Conservation (phyloP, 2,329 filamentous ascomycete genomes). For the Chrysoporthe puriensis region DNA sequence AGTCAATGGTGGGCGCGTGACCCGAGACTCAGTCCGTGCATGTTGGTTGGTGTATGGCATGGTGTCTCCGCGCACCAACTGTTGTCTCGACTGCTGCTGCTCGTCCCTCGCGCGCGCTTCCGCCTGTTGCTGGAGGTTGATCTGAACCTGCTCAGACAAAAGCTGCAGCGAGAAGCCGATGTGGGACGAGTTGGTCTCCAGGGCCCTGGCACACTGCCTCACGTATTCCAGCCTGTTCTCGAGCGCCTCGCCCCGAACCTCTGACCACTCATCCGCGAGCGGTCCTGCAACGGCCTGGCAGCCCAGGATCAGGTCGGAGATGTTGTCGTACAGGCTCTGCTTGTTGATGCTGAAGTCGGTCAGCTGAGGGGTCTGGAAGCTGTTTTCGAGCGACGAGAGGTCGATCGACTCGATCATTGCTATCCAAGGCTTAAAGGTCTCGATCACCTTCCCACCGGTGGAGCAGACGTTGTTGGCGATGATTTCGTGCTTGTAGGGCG, state of each 20-base stretch:
- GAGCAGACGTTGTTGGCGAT: constrained; percentile 83
- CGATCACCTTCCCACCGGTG: constrained; percentile 78
- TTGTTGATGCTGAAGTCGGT: constrained; percentile 89
- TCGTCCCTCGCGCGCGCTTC: constrained; percentile 52
- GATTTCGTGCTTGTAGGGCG: constrained; percentile 74
- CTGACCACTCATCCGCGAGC: constrained; percentile 92
- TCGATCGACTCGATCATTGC: constrained; percentile 91
- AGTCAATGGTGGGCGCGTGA: constrained; percentile 51
- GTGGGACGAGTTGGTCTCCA: constrained; percentile 86
- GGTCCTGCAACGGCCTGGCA: constrained; percentile 93
- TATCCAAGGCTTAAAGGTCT: constrained; percentile 89
- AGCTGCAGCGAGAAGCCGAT: constrained; percentile 87
- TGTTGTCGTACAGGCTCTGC: constrained; percentile 90
- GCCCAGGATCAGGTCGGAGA: constrained; percentile 83
- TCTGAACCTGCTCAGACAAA: constrained; percentile 78
- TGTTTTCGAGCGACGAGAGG: constrained; percentile 75
- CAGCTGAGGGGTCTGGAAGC: constrained; percentile 81
- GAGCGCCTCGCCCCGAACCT: constrained; percentile 85
- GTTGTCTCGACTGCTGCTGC: constrained; percentile 49
- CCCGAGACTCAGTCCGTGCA: constrained; percentile 61
- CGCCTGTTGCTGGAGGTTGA: constrained; percentile 53
- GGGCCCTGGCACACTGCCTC: constrained; percentile 72
- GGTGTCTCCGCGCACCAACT: constrained; percentile 60
- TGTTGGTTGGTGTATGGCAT: constrained; percentile 59
- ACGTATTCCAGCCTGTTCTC: constrained; percentile 86